Base-by-base conservation (phyloP, 2,329 filamentous ascomycete species). In the Penicillium sp. region DNA sequence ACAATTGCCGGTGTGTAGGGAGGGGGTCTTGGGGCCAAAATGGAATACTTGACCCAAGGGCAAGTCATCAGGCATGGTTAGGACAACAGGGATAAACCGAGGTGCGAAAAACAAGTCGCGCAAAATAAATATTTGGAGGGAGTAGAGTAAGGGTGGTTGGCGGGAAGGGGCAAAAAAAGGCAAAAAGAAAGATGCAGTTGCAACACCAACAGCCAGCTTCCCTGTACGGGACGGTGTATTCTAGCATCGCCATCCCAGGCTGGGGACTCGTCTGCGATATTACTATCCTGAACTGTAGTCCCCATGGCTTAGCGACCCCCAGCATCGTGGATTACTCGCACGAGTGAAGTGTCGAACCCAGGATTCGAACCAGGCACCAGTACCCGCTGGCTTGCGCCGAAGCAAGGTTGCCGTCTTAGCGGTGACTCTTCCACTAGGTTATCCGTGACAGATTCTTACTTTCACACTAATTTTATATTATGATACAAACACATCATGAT, bases 211-310 rank as follows among this genome's bases (percentile, higher is more conserved):
- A 67, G 64, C 56, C 58, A 65, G 58, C 42, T 65, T 63, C 62
- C 69, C 62, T 70, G 67, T 70, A 71, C 64, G 61, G 59, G 63
- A 64, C 61, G 74, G 73, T 78, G 78, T 80, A 69, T 69, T 81
- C 79, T 76, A 74, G 71, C 71, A 68, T 74, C 78, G 78, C 79
- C 78, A 79, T 71, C 73, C 70, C 73, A 74, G 77, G 78, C 76
- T 75, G 77, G 73, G 76, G 70, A 69, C 69, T 66, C 75, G 77
- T 80, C 77, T 81, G 79, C 78, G 77, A 76, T 79, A 81, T 81
- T 77, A 70, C 79, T 81, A 79, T 77, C 76, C 79, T 81, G 76
- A 79, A 80, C 77, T 55, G 58, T 81, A 67, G 71, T 66, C 68
- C 75, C 72, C 76, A 79, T 77, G 71, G 73, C 79, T 81, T 78